Conservation (phyloP, 2,329 filamentous ascomycete genomes). For the Aspergillus viridinutans region DNA sequence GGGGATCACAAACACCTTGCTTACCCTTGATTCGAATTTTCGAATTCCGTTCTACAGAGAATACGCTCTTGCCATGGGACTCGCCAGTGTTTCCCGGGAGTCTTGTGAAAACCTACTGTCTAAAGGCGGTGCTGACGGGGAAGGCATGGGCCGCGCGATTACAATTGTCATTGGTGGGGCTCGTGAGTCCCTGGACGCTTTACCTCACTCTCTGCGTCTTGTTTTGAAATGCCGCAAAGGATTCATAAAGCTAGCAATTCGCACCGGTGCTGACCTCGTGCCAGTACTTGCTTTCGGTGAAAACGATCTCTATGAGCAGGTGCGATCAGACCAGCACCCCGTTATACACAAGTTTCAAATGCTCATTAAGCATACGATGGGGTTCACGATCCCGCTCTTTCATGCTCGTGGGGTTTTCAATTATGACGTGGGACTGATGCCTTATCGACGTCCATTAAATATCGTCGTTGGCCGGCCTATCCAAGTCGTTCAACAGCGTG, state of each 20-base stretch:
- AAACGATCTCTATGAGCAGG: conserved; percentile 92
- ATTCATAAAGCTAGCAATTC: conserved; percentile 88
- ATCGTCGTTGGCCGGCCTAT: conserved; percentile 86
- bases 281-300: conserved; percentile 91
- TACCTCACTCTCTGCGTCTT: conserved; percentile 70
- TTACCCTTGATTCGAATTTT: conserved; percentile 96
- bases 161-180: conserved; percentile 95
- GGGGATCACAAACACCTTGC: conserved; percentile 86
- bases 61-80: conserved; percentile 83
- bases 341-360: conserved; percentile 77
- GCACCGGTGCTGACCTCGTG: conserved; percentile 88
- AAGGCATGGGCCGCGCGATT: conserved; percentile 91
- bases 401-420: conserved; percentile 93
- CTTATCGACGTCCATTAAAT: conserved; percentile 81
- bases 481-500: conserved; percentile 56
- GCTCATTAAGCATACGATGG: conserved; percentile 76
- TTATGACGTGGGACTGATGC: conserved; percentile 95
- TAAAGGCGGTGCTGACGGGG: conserved; percentile 68
- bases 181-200: conserved; percentile 83
- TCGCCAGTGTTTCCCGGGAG: conserved; percentile 84
- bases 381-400: conserved; percentile 87
- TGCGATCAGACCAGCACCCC: conserved; percentile 72
- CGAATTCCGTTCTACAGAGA: conserved; percentile 90
- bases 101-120: conserved; percentile 85
- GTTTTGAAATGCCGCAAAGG: conserved; percentile 82